phyloP scores from a whole-genome alignment of 2,329 filamentous ascomycete genomes.

The Talaromyces sp. region DNA sequence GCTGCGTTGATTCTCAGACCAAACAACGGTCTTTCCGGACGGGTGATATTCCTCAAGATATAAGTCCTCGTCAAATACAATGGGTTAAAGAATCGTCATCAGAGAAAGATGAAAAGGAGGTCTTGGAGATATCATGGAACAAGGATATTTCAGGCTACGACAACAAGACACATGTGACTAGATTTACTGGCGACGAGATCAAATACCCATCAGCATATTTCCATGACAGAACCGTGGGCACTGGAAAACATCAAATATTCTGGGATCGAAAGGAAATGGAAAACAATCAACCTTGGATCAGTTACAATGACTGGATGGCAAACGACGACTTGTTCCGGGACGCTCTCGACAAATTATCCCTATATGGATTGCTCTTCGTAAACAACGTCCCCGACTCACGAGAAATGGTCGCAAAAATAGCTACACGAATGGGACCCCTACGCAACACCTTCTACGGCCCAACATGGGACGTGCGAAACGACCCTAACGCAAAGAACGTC shows the following conservation, averaged over 20 bases:
- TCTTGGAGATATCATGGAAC: conserved; percentile 57
- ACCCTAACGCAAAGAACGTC: conserved; percentile 81
- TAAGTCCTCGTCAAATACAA: conserved; percentile 36
- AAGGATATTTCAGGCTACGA: conserved; percentile 48
- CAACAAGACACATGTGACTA: conserved; percentile 32
- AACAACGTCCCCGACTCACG: conserved; percentile 65
- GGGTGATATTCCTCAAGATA: conserved; percentile 54
- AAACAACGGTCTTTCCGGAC: conserved; percentile 61
- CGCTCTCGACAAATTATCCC: conserved; percentile 58
- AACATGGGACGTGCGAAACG: conserved; percentile 83
- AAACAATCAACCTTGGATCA: conserved; percentile 48
- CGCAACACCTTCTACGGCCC: conserved; percentile 86
- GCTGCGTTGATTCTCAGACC: conserved; percentile 54
- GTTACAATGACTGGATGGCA: conserved; percentile 67
- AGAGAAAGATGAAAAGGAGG: conserved; percentile 23
- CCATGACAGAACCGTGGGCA: conserved; percentile 11
- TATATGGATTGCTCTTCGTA: conserved; percentile 71
- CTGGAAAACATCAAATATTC: conserved; percentile 27
- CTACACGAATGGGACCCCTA: conserved; percentile 67
- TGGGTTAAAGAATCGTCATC: conserved; percentile 15
- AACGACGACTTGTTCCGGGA: conserved; percentile 53
- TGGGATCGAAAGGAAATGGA: conserved; percentile 43
- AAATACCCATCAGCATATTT: conserved; percentile 1
- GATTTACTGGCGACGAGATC: conserved; percentile 13
- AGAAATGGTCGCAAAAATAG: conserved; percentile 62